Conservation (phyloP, 768 basidiomycete genomes). For the Mycena polygramma region DNA sequence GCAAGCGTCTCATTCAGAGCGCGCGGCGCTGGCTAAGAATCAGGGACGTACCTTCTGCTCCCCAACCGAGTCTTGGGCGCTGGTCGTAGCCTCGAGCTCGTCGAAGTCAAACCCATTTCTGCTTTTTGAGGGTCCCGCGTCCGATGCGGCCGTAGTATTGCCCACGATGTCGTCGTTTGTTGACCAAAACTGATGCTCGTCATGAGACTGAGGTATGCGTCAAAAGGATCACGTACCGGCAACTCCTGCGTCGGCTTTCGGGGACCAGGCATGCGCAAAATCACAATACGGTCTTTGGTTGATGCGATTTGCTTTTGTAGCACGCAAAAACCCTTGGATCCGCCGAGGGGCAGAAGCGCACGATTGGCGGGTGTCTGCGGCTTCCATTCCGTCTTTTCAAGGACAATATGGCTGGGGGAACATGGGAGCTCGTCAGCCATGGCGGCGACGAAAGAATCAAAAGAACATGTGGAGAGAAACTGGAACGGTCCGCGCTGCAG, state of each 20-base stretch:
- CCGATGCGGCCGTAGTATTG: neutral
- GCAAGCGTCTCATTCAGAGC: neutral
- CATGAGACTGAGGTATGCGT: neutral
- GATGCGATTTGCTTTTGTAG: neutral
- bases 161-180: no score
- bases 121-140: neutral
- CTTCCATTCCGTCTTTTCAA: slow-evolving; percentile 5
- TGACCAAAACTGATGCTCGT: neutral
- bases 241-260: neutral
- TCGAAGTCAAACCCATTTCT: neutral
- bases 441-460: neutral
- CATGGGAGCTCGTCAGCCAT: neutral
- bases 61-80: neutral
- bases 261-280: neutral
- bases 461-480: neutral
- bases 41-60: neutral
- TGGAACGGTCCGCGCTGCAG: neutral
- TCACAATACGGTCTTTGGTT: neutral
- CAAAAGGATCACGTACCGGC: neutral
- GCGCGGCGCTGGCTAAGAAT: neutral
- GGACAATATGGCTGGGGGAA: neutral
- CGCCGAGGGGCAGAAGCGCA: neutral
- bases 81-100: neutral
- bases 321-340: neutral
- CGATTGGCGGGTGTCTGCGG: neutral